Base-by-base conservation (phyloP, 2,329 filamentous ascomycete genomes). In the Tolypocladium cylindrosporum region DNA sequence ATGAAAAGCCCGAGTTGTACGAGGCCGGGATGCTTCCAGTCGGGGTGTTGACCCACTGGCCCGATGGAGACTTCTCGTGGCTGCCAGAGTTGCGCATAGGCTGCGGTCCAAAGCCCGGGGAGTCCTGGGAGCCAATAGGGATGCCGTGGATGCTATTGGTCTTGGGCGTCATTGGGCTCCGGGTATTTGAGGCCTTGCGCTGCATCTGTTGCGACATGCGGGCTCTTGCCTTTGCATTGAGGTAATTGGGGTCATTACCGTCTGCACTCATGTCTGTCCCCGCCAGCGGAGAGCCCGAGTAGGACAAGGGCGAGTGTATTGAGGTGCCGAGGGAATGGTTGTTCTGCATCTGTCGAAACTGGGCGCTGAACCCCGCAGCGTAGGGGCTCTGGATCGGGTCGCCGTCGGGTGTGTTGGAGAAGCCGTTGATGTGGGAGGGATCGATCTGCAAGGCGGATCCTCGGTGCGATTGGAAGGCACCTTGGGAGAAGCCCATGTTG, bases 341-440 rank as follows among this genome's bases (percentile, higher is more conserved):
- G 68, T 81, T 79, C 68, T 85, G 82, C 66, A 88, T 86, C 59
- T 83, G 82, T 51, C 88, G 84, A 71, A 91, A 95, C 63, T 91
- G 89, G 67, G 89, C 88, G 73, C 86, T 88, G 76, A 92, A 94
- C 68, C 82, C 86, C 65, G 88, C 84, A 48, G 89, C 82, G 67
- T 91, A 97, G 0, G 93, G 93, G 66, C 91, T 97, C 68, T 95
- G 90, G 60, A 96, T 93, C 7, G 93, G 91, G 56, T 91, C 88
- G 56, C 91, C 91, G 61, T 97, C 93, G 4, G 93, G 92, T 2
- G 92, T 96, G 70, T 90, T 90, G 24, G 93, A 96, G 73, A 89
- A 97, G 61, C 90, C 85, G 67, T 89, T 88, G 68, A 91, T 85
- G 59, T 88, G 86, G 54, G 81, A 77, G 60, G 86, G 83, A 62